phyloP scores from a whole-genome alignment of 768 basidiomycete species.

The Pleurotus citrinopileatus region DNA sequence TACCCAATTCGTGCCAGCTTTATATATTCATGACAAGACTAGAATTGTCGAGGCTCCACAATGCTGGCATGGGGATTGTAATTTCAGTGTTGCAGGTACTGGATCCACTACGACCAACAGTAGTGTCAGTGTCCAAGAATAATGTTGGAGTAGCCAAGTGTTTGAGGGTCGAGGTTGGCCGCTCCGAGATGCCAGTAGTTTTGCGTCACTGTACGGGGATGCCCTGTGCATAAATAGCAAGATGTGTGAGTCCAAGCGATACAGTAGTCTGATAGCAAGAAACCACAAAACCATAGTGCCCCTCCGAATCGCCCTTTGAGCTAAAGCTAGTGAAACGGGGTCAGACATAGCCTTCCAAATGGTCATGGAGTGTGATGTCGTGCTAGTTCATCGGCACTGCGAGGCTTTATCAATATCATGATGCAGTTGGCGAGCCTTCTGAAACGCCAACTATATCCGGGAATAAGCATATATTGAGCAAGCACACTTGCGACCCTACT shows the following conservation, averaged over 20 bases:
- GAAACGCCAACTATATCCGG: too few species aligned
- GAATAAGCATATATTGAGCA: too few species aligned
- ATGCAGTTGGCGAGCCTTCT: too few species aligned
- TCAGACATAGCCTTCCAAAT: background rate
- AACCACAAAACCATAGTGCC: too few species aligned
- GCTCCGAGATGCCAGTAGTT: conserved; percentile 3
- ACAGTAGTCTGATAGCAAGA: too few species aligned
- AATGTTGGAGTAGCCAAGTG: background rate
- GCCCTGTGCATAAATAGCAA: background rate
- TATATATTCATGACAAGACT: background rate
- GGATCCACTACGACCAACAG: background rate
- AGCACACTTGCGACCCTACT: too few species aligned
- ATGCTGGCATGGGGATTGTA: background rate
- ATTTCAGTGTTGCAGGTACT: background rate
- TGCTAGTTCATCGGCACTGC: background rate
- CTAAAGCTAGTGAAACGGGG: background rate
- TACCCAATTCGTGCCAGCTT: background rate
- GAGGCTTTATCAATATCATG: background rate
- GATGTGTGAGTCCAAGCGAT: background rate
- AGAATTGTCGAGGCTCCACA: background rate
- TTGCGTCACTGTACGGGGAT: background rate
- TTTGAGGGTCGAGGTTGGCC: conserved; percentile 1
- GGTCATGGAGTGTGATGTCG: too few species aligned
- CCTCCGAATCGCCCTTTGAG: background rate
- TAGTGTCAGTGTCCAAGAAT: background rate